Evolutionary conservation across 2,329 filamentous ascomycete genomes (phyloP).

Genomic region (Fusarium paranaense): DNA sequence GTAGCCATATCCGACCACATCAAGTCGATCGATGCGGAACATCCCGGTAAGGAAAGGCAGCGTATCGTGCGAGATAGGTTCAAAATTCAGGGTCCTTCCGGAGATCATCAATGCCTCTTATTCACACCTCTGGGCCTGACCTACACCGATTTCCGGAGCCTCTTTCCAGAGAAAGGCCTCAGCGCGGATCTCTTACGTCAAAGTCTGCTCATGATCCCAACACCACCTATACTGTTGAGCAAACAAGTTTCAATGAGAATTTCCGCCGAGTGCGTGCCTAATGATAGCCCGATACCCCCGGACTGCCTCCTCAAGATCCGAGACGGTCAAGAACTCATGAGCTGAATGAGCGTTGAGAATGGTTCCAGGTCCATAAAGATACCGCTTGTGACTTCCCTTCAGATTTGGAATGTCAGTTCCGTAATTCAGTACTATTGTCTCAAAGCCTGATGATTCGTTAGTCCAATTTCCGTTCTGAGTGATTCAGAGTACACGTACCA

Average conservation of each 20-base stretch:
- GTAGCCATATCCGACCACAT: no score
- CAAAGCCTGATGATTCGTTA: constrained; percentile 65
- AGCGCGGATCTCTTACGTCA: no score
- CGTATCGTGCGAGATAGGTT: no score
- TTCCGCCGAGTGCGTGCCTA: constrained; percentile 55
- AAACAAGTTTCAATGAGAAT: not conserved
- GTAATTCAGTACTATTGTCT: constrained; percentile 83
- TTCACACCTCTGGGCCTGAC: no score
- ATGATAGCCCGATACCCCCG: constrained; percentile 78
- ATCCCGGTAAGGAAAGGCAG: no score
- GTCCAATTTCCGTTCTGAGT: not conserved
- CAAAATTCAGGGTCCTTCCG: no score
- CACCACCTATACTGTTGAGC: not conserved
- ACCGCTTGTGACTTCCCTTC: constrained; percentile 70
- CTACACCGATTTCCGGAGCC: no score
- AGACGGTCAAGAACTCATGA: constrained; percentile 78
- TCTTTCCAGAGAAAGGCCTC: no score
- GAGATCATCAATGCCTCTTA: no score
- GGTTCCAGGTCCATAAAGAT: constrained; percentile 71
- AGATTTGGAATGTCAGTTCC: constrained; percentile 89
- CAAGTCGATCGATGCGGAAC: no score
- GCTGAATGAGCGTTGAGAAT: constrained; percentile 87
- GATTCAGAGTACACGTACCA: not conserved
- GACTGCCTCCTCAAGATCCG: constrained; percentile 79
- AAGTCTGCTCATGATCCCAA: no score